These are phyloP conservation scores for Ocimum tenuiflorum DNA, from an alignment of 257 asterid genomes.

Conservation along the genomic window DNA sequence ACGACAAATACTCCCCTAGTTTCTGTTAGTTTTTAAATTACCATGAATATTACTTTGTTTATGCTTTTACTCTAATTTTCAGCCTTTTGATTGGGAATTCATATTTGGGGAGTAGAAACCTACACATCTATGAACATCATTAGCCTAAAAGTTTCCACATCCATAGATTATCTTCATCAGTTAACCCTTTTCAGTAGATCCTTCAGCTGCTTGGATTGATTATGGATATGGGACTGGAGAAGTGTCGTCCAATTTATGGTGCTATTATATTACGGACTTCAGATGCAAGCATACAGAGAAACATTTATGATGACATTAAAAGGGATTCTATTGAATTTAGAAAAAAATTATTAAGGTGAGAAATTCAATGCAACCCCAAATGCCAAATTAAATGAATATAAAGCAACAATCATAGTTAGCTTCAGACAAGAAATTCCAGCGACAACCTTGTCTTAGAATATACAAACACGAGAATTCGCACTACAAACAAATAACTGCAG, in stretches of 20 bases:
- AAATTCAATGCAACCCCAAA: not conserved
- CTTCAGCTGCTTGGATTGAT: not conserved
- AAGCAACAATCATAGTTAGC: not conserved
- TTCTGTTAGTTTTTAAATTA: too few relatives aligned
- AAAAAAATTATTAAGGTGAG: not conserved
- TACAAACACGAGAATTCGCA: not conserved
- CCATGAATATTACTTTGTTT: too few relatives aligned
- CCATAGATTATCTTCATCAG: not conserved
- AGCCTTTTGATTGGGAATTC: too few relatives aligned
- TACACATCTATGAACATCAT: too few relatives aligned
- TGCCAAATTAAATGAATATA: not conserved
- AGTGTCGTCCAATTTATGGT: not conserved
- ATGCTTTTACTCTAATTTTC: too few relatives aligned
- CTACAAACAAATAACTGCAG: not conserved
- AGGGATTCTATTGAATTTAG: not conserved
- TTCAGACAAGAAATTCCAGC: constrained; percentile 1
- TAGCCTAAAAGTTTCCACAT: not conserved
- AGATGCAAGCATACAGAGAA: not conserved
- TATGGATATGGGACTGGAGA: not conserved
- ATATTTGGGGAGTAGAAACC: too few relatives aligned
- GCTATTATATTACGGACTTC: too few relatives aligned
- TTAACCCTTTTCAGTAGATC: not conserved
- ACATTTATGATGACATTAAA: not conserved
- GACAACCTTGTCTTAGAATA: not conserved
- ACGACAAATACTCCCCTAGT: too few relatives aligned